Evolutionary conservation across 108 stramenopile genomes (phyloP).

Genomic region (Pseudonitzschia multiseries): DNA sequence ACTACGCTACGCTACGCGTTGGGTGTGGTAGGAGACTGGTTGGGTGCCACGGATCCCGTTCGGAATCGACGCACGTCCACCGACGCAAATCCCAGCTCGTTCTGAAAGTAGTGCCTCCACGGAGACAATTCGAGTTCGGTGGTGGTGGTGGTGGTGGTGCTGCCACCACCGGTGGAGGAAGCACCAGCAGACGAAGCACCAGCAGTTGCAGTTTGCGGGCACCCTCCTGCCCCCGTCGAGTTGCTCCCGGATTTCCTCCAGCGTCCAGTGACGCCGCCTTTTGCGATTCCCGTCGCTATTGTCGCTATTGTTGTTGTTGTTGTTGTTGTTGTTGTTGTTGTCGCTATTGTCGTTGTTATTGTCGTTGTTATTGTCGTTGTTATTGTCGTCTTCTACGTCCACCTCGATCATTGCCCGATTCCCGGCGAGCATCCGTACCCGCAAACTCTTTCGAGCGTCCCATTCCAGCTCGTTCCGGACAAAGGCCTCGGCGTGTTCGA

Average conservation of each 20-base stretch:
- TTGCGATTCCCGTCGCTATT: too few relatives aligned
- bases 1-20: too few relatives aligned
- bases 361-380: constrained; percentile 1
- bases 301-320: background rate
- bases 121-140: background rate
- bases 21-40: too few relatives aligned
- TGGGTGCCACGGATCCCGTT: constrained; percentile 50
- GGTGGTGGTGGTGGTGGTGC: background rate
- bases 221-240: background rate
- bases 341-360: too few relatives aligned
- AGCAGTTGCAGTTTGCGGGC: too few relatives aligned
- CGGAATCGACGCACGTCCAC: constrained; percentile 45
- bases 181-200: too few relatives aligned
- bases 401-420: constrained; percentile 77
- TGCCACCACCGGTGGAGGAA: too few relatives aligned
- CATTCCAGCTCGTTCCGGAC: constrained; percentile 33
- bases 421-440: constrained; percentile 65
- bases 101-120: constrained; percentile 28
- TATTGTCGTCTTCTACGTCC: constrained; percentile 28
- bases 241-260: background rate
- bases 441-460: constrained; percentile 35
- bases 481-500: constrained; percentile 69
- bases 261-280: background rate
- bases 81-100: constrained; percentile 46
- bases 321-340: background rate